These are phyloP conservation scores for Lipomyces yamanashiensis DNA, from an alignment of 805 yeast genomes.

Conservation along the genomic window DNA sequence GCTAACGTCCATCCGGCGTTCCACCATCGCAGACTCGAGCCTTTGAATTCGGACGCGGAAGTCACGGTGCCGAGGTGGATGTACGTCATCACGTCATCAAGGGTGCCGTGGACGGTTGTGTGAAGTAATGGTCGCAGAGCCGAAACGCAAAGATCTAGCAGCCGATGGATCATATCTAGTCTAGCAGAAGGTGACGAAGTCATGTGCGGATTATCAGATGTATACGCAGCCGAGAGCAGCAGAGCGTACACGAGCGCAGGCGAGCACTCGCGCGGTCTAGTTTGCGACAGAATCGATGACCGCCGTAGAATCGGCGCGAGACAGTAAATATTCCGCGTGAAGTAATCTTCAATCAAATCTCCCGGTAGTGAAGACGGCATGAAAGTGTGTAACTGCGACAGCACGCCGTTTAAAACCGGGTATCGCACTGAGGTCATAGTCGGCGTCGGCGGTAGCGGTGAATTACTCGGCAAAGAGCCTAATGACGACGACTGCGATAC, in stretches of 20 bases:
- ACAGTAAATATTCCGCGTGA: constrained; percentile 40
- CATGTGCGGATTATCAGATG: constrained; percentile 42
- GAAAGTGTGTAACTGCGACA: constrained; percentile 29
- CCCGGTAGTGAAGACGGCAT: constrained; percentile 38
- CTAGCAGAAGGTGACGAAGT: constrained; percentile 41
- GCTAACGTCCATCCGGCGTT: constrained; percentile 42
- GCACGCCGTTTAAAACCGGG: constrained; percentile 38
- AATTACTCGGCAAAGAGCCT: not conserved
- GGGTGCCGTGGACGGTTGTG: constrained; percentile 37
- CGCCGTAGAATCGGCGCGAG: constrained; percentile 40
- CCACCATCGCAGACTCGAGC: constrained; percentile 45
- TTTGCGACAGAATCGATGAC: constrained; percentile 37
- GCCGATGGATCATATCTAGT: constrained; percentile 38
- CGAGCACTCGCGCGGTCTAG: constrained; percentile 36
- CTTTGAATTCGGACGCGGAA: constrained; percentile 45
- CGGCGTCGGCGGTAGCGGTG: constrained; percentile 10
- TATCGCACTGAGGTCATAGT: constrained; percentile 14
- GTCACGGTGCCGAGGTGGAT: constrained; percentile 43
- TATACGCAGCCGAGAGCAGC: constrained; percentile 42
- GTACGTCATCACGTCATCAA: constrained; percentile 44
- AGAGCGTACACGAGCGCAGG: constrained; percentile 40
- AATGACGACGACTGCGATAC: constrained; percentile 13
- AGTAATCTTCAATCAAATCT: constrained; percentile 42
- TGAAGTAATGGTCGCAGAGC: constrained; percentile 39
- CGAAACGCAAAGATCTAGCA: constrained; percentile 40